Conservation (phyloP, 148 eudicot genomes). For the Drosera capensis region DNA sequence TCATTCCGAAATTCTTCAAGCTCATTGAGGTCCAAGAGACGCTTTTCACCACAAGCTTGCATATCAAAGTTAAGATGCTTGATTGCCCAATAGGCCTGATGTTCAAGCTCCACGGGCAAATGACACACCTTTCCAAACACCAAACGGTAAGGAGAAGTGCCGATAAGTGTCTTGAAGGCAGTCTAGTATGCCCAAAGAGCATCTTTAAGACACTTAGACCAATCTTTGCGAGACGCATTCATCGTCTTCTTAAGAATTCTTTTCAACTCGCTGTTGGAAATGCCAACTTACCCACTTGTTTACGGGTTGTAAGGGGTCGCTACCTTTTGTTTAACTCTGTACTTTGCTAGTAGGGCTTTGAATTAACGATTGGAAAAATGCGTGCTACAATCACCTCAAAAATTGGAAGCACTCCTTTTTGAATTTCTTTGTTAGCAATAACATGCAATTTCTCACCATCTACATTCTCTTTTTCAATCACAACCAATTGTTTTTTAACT, state of each 20-base stretch:
- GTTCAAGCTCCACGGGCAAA: conserved; percentile 2
- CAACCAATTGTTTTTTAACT: too few species aligned
- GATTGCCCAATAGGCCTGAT: conserved; percentile 3
- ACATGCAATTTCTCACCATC: too few species aligned
- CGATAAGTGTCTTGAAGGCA: neutral
- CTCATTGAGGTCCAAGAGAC: neutral
- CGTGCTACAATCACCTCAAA: neutral
- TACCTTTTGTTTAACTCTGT: neutral
- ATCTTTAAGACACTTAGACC: neutral
- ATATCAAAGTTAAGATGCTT: neutral
- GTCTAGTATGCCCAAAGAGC: neutral
- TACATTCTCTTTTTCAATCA: too few species aligned
- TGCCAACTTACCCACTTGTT: neutral
- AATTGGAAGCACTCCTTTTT: neutral
- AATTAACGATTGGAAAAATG: neutral
- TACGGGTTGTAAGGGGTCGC: neutral
- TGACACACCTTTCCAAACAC: neutral
- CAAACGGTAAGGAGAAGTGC: neutral
- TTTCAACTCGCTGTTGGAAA: neutral
- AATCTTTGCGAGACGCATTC: neutral
- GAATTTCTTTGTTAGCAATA: neutral
- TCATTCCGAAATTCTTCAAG: neutral
- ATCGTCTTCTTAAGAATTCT: neutral
- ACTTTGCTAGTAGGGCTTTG: neutral
- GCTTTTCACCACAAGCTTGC: neutral